A percentile compares a stretch with the other conserved stretches of the same genome.
Evolutionary conservation across 352 stramenopile genomes (phyloP).

Genomic region (Globisporangium recalcitrans): DNA sequence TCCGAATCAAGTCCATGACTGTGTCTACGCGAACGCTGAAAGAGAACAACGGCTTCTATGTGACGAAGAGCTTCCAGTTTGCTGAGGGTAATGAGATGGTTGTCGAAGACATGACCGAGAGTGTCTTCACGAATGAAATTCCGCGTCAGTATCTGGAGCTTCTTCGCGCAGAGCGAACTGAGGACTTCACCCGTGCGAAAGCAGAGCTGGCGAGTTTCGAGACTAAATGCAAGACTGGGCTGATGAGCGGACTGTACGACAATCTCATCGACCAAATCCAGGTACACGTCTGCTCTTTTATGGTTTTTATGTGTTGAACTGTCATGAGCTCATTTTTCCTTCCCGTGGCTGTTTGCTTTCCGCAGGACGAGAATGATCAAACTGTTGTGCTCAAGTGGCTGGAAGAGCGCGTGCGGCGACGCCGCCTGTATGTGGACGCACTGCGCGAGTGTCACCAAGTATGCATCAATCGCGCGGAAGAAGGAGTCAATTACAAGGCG

Average conservation of each 20-base stretch:
- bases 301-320: neutral
- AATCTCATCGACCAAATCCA: constrained; percentile 86
- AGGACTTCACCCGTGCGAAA: constrained; percentile 50
- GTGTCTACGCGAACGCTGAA: constrained; percentile 68
- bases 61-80: constrained; percentile 81
- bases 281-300: constrained; percentile 8
- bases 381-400: constrained; percentile 67
- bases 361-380: constrained; percentile 64
- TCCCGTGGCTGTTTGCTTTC: neutral
- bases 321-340: neutral
- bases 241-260: constrained; percentile 63
- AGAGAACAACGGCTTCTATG: constrained; percentile 73
- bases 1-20: constrained; percentile 70
- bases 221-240: constrained; percentile 54
- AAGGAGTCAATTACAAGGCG: constrained; percentile 75
- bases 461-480: constrained; percentile 58
- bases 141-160: constrained; percentile 74
- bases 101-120: constrained; percentile 79
- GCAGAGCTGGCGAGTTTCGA: constrained; percentile 52
- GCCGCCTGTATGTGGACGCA: constrained; percentile 61
- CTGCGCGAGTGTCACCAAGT: constrained; percentile 65
- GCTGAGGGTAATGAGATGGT: constrained; percentile 65
- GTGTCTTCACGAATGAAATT: constrained; percentile 74
- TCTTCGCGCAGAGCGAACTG: constrained; percentile 42
- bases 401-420: constrained; percentile 61